phyloP scores from a whole-genome alignment of 2,329 filamentous ascomycete species.

The Aureobasidium musti region DNA sequence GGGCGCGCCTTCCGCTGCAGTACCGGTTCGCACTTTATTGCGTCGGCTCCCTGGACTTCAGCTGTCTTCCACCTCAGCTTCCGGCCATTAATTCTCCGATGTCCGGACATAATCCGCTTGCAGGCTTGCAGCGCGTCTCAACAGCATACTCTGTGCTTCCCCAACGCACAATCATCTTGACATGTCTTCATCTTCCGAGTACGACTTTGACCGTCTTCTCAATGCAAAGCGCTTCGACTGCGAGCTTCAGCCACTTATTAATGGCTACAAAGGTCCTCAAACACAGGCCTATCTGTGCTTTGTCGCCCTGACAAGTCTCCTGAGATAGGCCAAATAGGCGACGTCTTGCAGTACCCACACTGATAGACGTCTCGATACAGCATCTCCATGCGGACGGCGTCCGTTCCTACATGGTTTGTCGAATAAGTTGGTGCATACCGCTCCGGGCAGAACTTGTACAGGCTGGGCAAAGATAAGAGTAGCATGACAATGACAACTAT shows the following conservation, averaged over 20 bases:
- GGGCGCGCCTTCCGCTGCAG: not conserved
- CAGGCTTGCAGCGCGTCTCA: not conserved
- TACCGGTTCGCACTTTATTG: not conserved
- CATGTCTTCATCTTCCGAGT: not conserved
- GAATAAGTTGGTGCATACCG: not conserved
- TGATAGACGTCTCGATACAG: not conserved
- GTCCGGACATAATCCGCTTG: not conserved
- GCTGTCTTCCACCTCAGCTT: conserved; percentile 12
- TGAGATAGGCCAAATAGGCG: conserved; percentile 20
- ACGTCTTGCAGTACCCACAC: not conserved
- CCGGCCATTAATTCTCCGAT: conserved; percentile 8
- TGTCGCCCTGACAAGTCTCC: not conserved
- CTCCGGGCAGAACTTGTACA: not conserved
- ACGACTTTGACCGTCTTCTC: not conserved
- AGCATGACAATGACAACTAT: not conserved
- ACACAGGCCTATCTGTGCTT: conserved; percentile 5
- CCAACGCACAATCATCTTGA: not conserved
- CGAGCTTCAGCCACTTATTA: not conserved
- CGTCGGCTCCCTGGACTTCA: not conserved
- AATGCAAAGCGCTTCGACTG: not conserved
- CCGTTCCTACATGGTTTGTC: not conserved
- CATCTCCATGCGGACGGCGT: conserved; percentile 7
- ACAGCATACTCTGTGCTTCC: not conserved
- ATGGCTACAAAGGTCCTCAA: not conserved
- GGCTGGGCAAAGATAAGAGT: conserved; percentile 3